Base-by-base conservation (phyloP, 148 eudicot species). In the Persicaria maculosa region DNA sequence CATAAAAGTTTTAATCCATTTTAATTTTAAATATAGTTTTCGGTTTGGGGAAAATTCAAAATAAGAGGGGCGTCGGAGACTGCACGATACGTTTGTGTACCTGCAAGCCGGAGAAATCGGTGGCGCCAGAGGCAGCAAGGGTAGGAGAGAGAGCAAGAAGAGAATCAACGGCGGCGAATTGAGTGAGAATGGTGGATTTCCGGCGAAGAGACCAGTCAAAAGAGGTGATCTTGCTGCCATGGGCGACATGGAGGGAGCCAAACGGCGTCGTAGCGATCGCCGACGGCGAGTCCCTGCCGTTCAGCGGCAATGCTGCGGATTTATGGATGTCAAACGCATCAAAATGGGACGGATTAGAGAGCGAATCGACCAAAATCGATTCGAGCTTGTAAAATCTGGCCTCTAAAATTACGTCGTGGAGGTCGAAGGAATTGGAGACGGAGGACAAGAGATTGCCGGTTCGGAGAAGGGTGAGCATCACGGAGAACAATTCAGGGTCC, bases 201-300 rank as follows among this genome's bases (percentile, higher is more conserved):
- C 79, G 83, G 16, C 77, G 80, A 74, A 93, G 83, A 7, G 97
- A 88, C 97, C 97, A 93, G 75, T 93, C 98, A 79, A 91, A 89
- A 43, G 95, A 85, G 0, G 98, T 89, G 73, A 93, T 85, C 64
- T 91, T 93, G 75, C 90, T 80, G 3, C 98, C 93, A 75, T 91
- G 98, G 12, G 97, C 88, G 43, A 89, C 93, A 72, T 86, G 93
- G 71, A 91, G 79, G 9, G 85, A 86, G 6, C 97, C 97, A 68
- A 76, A 69, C 6, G 82, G 80, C 22, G 89, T 86, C 8, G 93
- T 75, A 7, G 95, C 79, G 70, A 91, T 80, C 5, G 88, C 84
- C 11, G 96, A 86, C 4, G 95, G 91, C 4, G 83, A 77, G 25
- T 94, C 91, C 20, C 97, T 83, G 7, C 96, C 96, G 55, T 72